These are phyloP conservation scores for Candida cerambycidarum DNA, from an alignment of 805 yeast species.

Conservation along the genomic window DNA sequence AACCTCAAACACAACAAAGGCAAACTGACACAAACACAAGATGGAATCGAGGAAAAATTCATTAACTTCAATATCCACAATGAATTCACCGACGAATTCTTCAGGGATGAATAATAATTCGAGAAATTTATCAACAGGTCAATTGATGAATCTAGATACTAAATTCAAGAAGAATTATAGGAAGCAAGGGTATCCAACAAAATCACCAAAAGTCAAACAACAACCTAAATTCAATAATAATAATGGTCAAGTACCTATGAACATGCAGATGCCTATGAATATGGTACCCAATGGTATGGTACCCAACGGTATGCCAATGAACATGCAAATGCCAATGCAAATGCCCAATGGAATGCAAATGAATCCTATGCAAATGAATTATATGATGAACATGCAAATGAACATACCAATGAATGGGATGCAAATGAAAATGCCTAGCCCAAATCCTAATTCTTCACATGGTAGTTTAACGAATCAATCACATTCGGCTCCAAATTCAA, in stretches of 20 bases:
- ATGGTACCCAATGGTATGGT: background rate
- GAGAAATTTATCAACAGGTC: slow-evolving; percentile 39
- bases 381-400: slow-evolving; percentile 2
- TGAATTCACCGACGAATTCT: slow-evolving; percentile 2
- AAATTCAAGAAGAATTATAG: slow-evolving; percentile 41
- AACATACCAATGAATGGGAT: slow-evolving; percentile 1
- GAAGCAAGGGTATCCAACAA: slow-evolving; percentile 11
- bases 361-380: slow-evolving; percentile 3
- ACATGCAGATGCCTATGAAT: background rate
- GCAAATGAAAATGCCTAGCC: background rate
- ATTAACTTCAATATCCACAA: slow-evolving; percentile 28
- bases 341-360: slow-evolving; percentile 5
- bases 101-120: slow-evolving; percentile 4
- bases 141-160: slow-evolving; percentile 36
- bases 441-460: background rate
- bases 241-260: background rate
- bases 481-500: too few relatives aligned
- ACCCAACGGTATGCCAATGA: background rate
- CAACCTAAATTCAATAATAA: background rate
- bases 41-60: slow-evolving; percentile 32
- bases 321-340: background rate
- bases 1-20: too few relatives aligned
- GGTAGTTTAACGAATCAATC: too few relatives aligned
- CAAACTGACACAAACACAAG: background rate
- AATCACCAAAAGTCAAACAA: slow-evolving; percentile 3